Conservation (phyloP, 2,329 filamentous ascomycete genomes). For the Neodidymelliopsis sp. region DNA sequence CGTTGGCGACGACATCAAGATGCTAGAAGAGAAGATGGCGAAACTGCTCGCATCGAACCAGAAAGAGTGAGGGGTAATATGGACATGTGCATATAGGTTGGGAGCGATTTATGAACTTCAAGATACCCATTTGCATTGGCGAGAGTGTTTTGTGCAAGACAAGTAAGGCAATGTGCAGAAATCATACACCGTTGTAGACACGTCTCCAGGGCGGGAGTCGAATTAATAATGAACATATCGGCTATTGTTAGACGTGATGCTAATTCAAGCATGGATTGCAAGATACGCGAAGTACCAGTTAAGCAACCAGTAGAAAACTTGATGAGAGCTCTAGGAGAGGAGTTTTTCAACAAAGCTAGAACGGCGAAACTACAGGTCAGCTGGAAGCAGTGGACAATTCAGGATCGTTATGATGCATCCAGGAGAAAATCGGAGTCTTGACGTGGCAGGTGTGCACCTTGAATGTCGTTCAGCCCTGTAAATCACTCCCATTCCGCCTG, state of each 20-base stretch:
- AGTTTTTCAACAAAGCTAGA: too few species aligned
- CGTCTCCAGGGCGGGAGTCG: neutral
- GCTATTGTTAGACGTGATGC: conserved; percentile 6
- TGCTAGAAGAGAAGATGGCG: conserved; percentile 78
- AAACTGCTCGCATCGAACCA: conserved; percentile 30
- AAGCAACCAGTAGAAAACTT: neutral
- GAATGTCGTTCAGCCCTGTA: conserved; percentile 13
- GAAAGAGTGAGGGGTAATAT: conserved; percentile 8
- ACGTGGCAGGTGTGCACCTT: conserved; percentile 16
- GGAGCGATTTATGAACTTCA: conserved; percentile 2
- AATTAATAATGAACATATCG: neutral
- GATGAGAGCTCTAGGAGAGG: neutral
- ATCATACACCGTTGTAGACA: neutral
- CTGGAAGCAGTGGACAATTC: neutral
- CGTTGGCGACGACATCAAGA: conserved; percentile 90
- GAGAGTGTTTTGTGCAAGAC: neutral
- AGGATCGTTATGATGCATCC: neutral
- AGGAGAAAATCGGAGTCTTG: conserved; percentile 1
- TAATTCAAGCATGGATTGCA: conserved; percentile 2
- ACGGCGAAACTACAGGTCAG: neutral
- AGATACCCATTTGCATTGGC: conserved; percentile 20
- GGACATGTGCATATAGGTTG: neutral
- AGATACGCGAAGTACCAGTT: conserved; percentile 1
- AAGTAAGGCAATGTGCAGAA: neutral
- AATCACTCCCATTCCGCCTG: conserved; percentile 4